Percentiles rank a stretch among this genome's conserved stretches.
Conservation (phyloP, 129 eudicot genomes). For the Smallanthus sonchifolius region DNA sequence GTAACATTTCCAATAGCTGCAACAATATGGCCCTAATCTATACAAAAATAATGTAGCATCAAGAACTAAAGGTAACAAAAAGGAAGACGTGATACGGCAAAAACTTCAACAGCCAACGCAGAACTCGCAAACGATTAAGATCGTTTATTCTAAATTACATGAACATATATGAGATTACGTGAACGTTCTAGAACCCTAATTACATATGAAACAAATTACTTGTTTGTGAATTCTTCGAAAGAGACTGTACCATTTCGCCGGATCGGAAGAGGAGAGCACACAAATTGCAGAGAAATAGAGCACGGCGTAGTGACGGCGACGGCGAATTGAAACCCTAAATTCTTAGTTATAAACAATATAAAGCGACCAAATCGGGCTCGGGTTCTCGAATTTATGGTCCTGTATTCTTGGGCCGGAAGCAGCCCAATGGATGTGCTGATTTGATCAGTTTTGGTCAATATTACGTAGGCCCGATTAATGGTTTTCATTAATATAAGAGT, state of each 20-base stretch:
- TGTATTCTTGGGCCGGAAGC: not conserved
- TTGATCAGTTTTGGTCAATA: not conserved
- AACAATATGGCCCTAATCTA: too few species aligned
- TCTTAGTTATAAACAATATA: not conserved
- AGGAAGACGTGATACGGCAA: not conserved
- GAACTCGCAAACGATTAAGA: not conserved
- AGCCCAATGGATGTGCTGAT: not conserved
- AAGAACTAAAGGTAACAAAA: not conserved
- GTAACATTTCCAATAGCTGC: too few species aligned
- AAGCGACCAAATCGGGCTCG: not conserved
- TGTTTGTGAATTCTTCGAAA: not conserved
- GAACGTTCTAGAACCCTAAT: not conserved
- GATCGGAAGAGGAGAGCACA: not conserved
- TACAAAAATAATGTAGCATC: not conserved
- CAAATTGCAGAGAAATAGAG: not conserved
- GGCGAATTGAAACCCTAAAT: slow-evolving; percentile 16
- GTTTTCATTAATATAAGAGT: too few species aligned
- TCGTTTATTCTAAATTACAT: not conserved
- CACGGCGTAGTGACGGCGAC: slow-evolving; percentile 7
- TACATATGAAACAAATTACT: not conserved
- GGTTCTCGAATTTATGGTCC: not conserved
- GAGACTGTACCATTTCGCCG: slow-evolving; percentile 10
- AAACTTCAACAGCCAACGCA: not conserved
- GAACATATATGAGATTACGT: not conserved
- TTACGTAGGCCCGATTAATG: too few species aligned